Conservation (phyloP, 306 rosid genomes). For the Quercus robur region DNA sequence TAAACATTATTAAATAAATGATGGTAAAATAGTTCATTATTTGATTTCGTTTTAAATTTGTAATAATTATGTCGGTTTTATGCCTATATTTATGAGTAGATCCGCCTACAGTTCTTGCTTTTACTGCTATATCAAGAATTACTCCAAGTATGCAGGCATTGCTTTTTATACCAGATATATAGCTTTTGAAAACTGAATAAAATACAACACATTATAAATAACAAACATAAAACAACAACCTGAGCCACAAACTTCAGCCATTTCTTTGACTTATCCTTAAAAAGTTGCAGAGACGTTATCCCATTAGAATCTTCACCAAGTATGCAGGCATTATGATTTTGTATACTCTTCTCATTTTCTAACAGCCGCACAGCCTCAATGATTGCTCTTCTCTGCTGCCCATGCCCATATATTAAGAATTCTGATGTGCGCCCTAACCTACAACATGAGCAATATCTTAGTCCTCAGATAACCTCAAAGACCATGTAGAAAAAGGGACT, state of each 20-base stretch:
- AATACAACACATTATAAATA: not conserved
- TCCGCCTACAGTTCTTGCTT: no score
- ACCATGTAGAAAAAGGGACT: not conserved
- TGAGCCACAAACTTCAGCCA: conserved; percentile 88
- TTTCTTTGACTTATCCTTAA: conserved; percentile 82
- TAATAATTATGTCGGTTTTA: no score
- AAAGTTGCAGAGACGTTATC: conserved; percentile 44
- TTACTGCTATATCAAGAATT: no score
- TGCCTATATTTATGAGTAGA: no score
- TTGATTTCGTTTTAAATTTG: no score
- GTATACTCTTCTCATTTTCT: conserved; percentile 45
- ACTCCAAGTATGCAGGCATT: not conserved
- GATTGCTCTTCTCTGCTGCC: conserved; percentile 84
- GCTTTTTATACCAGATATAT: not conserved
- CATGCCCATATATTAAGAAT: conserved; percentile 88
- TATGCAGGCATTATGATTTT: conserved; percentile 31
- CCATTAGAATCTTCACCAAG: conserved; percentile 43
- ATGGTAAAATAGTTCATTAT: no score
- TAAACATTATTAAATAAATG: no score
- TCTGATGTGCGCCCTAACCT: conserved; percentile 88
- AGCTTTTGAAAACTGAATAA: not conserved
- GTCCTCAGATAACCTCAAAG: not conserved
- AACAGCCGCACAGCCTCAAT: conserved; percentile 77
- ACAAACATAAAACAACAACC: conserved; percentile 41
- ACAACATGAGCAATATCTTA: conserved; percentile 15